Evolutionary conservation across 805 yeast species (phyloP), one percentile per base, ranked within the genome.

Genomic region (Phaffomyces opuntiae): DNA sequence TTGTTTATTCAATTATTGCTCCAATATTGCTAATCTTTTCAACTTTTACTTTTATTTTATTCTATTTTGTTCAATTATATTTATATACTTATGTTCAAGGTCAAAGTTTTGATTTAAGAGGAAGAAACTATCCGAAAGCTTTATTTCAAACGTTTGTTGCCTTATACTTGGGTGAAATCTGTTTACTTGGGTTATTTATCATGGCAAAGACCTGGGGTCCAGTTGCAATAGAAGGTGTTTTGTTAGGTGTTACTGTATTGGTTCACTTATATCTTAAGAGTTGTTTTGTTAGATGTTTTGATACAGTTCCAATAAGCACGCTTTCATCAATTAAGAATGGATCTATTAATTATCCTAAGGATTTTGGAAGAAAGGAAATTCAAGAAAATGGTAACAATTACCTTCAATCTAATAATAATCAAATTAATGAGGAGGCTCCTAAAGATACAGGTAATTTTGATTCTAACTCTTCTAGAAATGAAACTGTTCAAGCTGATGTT

Each of bases 151-250:
- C 80, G 12, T 84, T 83, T 61, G 83, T 78, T 47, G 89, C 82
- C 13, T 52, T 86, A 37, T 86, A 86, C 62, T 66, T 86, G 50
- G 83, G 82, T 38, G 87, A 86, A 63, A 66, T 83, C 38, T 80
- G 87, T 63, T 65, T 84, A 46, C 63, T 78, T 47, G 91, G 85
- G 36, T 68, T 86, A 60, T 85, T 85, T 59, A 83, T 85, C 36
- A 80, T 83, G 79, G 76, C 79, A 39, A 83, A 86, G 68, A 73
- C 83, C 52, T 86, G 91, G 91, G 87, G 84, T 21, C 78, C 83
- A 54, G 78, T 84, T 52, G 93, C 71, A 3, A 67, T 86, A 46
- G 90, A 84, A 63, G 83, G 70, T 45, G 72, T 79, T n/a, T 63
- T 74, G 49, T 53, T 83, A 14, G 77, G 61, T n/a, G 75, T 67